Percentiles rank a stretch among this genome's conserved stretches.
phyloP scores from a whole-genome alignment of 2,329 filamentous ascomycete species.

The Aureobasidium musti region DNA sequence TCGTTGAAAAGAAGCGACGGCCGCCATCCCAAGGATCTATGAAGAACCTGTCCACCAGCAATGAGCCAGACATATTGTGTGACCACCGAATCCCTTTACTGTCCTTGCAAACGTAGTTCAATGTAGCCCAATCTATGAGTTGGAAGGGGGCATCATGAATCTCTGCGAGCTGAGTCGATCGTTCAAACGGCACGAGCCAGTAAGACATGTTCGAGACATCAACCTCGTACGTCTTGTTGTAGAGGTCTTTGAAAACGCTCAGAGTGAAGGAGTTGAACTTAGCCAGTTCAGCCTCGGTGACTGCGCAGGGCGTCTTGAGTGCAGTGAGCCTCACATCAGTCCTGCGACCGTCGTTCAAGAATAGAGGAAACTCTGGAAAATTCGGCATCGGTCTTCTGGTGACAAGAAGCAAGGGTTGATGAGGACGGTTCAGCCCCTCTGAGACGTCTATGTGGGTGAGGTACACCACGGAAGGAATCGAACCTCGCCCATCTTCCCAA shows the following conservation, averaged over 20 bases:
- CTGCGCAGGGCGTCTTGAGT: conserved; percentile 48
- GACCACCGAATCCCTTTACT: conserved; percentile 51
- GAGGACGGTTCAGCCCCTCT: conserved; percentile 58
- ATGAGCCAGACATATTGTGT: conserved; percentile 43
- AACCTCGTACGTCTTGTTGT: conserved; percentile 79
- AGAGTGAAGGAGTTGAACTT: conserved; percentile 72
- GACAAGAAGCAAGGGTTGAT: conserved; percentile 68
- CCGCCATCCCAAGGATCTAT: conserved; percentile 60
- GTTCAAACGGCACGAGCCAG: conserved; percentile 67
- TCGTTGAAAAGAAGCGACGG: conserved; percentile 58
- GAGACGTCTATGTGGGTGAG: conserved; percentile 65
- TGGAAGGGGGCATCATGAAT: not conserved
- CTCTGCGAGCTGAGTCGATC: conserved; percentile 11
- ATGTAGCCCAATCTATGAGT: conserved; percentile 63
- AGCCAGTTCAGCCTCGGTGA: conserved; percentile 52
- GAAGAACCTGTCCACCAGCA: conserved; percentile 55
- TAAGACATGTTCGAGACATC: conserved; percentile 70
- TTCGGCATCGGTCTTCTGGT: conserved; percentile 66
- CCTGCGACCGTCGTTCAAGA: conserved; percentile 63
- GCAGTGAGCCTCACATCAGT: conserved; percentile 58
- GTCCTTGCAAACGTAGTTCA: conserved; percentile 47
- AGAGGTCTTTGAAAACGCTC: conserved; percentile 76
- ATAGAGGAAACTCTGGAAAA: conserved; percentile 70
- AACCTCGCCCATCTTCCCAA: conserved; percentile 60
- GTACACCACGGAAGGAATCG: conserved; percentile 58